These are phyloP conservation scores for Phaffia australis DNA, from an alignment of 768 basidiomycete genomes.

Conservation along the genomic window DNA sequence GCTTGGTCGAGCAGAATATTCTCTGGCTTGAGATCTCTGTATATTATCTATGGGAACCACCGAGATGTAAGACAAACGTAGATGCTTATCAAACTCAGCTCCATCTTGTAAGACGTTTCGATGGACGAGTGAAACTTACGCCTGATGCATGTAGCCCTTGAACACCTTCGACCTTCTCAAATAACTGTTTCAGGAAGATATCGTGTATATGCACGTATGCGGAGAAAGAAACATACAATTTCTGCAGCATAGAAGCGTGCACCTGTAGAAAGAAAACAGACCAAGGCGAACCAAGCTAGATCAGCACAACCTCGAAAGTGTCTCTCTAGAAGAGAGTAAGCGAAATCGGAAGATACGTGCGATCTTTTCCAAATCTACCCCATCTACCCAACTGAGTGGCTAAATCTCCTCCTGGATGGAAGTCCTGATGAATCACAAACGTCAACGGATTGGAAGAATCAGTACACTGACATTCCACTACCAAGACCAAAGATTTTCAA, in stretches of 20 bases:
- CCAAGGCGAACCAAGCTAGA: too few species aligned
- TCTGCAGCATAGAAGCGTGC: constrained; percentile 96
- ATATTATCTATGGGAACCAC: constrained; percentile 63
- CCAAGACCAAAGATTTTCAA: neutral
- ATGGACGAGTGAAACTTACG: neutral
- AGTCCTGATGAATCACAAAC: constrained; percentile 50
- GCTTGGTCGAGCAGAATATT: constrained; percentile 88
- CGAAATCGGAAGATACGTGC: constrained; percentile 32
- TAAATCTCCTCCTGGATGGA: constrained; percentile 90
- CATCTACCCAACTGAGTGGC: constrained; percentile 94
- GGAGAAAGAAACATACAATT: constrained; percentile 44
- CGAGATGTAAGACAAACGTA: neutral
- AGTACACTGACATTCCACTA: neutral
- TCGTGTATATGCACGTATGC: neutral
- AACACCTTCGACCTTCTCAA: constrained; percentile 58
- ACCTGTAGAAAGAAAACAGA: too few species aligned
- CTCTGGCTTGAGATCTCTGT: constrained; percentile 94
- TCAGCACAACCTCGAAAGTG: too few species aligned
- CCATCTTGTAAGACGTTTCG: too few species aligned
- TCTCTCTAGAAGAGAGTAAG: too few species aligned
- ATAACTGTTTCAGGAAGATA: neutral
- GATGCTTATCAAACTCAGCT: neutral
- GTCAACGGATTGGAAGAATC: neutral
- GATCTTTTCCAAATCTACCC: constrained; percentile 83
- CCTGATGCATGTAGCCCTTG: constrained; percentile 54